Percentiles rank a stretch among this genome's conserved stretches.
These are phyloP conservation scores for Erodium trifolium DNA, from an alignment of 441 rosid species.

Conservation along the genomic window DNA sequence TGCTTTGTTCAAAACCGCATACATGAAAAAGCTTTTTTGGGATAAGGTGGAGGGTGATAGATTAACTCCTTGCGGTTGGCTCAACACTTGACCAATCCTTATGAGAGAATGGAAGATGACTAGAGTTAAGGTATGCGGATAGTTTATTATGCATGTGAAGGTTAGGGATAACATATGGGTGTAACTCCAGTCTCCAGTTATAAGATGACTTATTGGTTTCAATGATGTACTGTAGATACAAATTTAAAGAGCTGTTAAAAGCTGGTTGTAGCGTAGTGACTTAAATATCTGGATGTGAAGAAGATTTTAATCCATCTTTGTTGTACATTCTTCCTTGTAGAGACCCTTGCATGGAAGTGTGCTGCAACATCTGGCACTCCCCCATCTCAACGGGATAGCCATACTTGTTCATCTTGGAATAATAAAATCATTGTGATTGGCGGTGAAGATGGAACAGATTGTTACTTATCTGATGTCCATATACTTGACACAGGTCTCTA, in stretches of 20 bases:
- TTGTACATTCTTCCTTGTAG: constrained; percentile 32
- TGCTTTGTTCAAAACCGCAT: background rate
- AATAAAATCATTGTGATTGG: constrained; percentile 77
- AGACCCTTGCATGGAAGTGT: constrained; percentile 79
- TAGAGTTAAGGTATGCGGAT: background rate
- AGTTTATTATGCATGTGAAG: background rate
- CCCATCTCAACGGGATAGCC: constrained; percentile 93
- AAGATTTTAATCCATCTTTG: constrained; percentile 8
- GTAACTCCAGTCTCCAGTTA: background rate
- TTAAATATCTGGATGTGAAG: background rate
- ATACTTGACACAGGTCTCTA: constrained; percentile 78
- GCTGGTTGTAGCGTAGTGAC: background rate
- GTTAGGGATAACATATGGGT: background rate
- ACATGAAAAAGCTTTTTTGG: background rate
- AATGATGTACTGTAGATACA: background rate
- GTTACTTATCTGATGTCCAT: constrained; percentile 85
- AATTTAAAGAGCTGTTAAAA: background rate
- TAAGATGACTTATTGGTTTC: background rate
- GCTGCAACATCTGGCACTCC: constrained; percentile 66
- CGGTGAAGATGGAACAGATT: constrained; percentile 91
- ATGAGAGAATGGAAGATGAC: background rate
- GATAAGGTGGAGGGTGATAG: background rate
- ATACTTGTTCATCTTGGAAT: constrained; percentile 92
- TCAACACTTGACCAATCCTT: background rate
- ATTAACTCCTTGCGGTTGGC: background rate